Evolutionary conservation across 2,329 filamentous ascomycete species (phyloP).

Genomic region (Emergomyces pasteurianus): DNA sequence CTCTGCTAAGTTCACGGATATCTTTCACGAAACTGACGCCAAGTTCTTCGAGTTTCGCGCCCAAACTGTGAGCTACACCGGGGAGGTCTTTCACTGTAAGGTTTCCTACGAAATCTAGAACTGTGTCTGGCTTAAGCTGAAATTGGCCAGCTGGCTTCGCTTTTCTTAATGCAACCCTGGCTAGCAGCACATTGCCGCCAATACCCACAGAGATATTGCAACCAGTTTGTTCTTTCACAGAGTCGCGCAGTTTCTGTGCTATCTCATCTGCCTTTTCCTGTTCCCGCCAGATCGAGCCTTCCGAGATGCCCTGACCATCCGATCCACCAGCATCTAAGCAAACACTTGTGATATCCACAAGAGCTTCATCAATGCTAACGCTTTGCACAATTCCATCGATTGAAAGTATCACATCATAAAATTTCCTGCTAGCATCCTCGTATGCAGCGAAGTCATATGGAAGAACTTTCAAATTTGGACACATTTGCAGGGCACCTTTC

Average conservation of each 20-base stretch:
- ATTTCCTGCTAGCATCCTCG: conserved; percentile 76
- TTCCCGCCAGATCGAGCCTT: conserved; percentile 63
- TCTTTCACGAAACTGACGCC: conserved; percentile 75
- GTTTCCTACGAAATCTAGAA: conserved; percentile 63
- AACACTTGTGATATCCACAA: conserved; percentile 67
- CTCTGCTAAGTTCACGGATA: conserved; percentile 62
- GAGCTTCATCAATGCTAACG: conserved; percentile 90
- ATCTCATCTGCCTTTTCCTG: conserved; percentile 67
- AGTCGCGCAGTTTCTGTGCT: conserved; percentile 52
- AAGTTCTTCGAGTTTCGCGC: conserved; percentile 76
- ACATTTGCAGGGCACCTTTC: conserved; percentile 73
- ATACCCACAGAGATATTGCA: conserved; percentile 91
- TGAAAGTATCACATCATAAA: conserved; percentile 73
- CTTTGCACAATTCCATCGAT: conserved; percentile 81
- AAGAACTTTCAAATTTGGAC: conserved; percentile 75
- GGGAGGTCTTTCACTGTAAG: conserved; percentile 73
- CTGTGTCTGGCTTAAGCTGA: conserved; percentile 70
- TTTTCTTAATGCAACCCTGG: conserved; percentile 79
- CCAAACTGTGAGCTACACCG: conserved; percentile 83
- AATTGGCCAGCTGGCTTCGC: conserved; percentile 92
- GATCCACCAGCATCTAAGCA: conserved; percentile 56
- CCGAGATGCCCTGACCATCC: conserved; percentile 51
- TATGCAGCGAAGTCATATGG: conserved; percentile 94
- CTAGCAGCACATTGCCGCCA: conserved; percentile 77
- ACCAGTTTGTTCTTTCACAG: conserved; percentile 61